These are phyloP conservation scores for Lasiosphaeria miniovina DNA, from an alignment of 495 filamentous ascomycete species.

Conservation along the genomic window DNA sequence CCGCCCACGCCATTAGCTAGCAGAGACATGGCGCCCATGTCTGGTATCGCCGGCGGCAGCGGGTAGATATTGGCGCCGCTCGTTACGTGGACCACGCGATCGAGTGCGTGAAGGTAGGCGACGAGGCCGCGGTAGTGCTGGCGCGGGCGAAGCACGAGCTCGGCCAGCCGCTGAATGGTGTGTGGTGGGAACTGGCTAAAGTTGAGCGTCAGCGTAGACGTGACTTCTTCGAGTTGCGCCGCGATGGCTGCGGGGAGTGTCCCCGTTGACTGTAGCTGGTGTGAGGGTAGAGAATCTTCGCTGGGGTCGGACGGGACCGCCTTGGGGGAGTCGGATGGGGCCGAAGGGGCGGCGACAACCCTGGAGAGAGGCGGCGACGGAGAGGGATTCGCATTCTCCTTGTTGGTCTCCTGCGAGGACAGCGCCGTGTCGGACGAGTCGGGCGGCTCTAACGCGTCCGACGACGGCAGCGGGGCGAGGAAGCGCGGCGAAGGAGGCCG, in stretches of 20 bases:
- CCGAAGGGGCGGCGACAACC: slow-evolving; percentile 12
- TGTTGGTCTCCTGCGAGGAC: slow-evolving; percentile 48
- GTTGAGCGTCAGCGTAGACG: slow-evolving; percentile 58
- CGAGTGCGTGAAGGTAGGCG: slow-evolving; percentile 84
- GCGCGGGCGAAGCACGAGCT: slow-evolving; percentile 77
- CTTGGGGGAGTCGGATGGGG: slow-evolving; percentile 15
- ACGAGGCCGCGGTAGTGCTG: slow-evolving; percentile 76
- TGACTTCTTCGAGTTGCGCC: slow-evolving; percentile 63
- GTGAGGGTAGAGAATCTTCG: not conserved
- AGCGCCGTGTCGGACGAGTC: slow-evolving; percentile 32
- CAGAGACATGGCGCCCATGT: slow-evolving; percentile 40
- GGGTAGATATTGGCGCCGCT: slow-evolving; percentile 78
- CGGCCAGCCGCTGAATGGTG: slow-evolving; percentile 87
- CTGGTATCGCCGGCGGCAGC: slow-evolving; percentile 60
- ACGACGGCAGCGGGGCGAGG: slow-evolving; percentile 43
- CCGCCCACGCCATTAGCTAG: slow-evolving; percentile 66
- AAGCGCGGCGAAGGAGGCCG: slow-evolving; percentile 41
- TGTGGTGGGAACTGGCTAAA: slow-evolving; percentile 81
- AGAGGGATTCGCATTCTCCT: slow-evolving; percentile 41
- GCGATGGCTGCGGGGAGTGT: slow-evolving; percentile 62
- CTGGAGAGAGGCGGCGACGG: slow-evolving; percentile 18
- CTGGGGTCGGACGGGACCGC: slow-evolving; percentile 4
- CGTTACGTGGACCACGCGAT: slow-evolving; percentile 90
- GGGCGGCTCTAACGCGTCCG: slow-evolving; percentile 46
- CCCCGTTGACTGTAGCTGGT: slow-evolving; percentile 10